phyloP scores from a whole-genome alignment of 140 eudicot genomes.

The Erigeron philadelphicus region DNA sequence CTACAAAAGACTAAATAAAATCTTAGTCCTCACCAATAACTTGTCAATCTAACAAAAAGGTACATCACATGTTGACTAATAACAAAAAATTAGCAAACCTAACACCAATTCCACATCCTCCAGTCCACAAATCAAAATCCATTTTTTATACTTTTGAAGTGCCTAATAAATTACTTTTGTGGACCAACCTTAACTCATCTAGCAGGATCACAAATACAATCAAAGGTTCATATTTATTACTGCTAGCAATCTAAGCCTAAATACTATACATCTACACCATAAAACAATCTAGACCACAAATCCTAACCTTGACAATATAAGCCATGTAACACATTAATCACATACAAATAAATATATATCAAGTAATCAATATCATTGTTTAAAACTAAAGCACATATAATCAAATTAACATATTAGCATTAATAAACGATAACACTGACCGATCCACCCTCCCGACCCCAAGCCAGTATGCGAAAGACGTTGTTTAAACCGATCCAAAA shows the following conservation, averaged over 20 bases:
- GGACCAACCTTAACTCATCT: neutral
- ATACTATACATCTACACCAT: slow-evolving; percentile 1
- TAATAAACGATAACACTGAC: too few relatives aligned
- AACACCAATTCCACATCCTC: slow-evolving; percentile 8
- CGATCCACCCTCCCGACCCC: too few relatives aligned
- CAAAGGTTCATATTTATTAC: neutral
- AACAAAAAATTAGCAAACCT: slow-evolving; percentile 13
- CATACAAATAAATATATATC: neutral
- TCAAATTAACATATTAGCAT: neutral
- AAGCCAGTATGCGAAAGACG: too few relatives aligned
- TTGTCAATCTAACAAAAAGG: slow-evolving; percentile 7
- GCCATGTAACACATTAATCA: neutral
- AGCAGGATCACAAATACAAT: neutral
- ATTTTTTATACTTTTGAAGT: neutral
- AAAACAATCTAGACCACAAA: neutral
- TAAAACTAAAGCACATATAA: neutral
- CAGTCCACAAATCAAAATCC: neutral
- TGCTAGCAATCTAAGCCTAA: neutral
- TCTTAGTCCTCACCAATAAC: slow-evolving; percentile 10
- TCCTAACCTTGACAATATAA: neutral
- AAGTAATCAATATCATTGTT: neutral
- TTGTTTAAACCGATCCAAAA: too few relatives aligned
- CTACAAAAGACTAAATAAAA: slow-evolving; percentile 19
- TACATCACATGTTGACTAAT: neutral
- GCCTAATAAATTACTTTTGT: neutral